Conservation (phyloP, 805 yeast genomes). For the Myxozyma sirexii region DNA sequence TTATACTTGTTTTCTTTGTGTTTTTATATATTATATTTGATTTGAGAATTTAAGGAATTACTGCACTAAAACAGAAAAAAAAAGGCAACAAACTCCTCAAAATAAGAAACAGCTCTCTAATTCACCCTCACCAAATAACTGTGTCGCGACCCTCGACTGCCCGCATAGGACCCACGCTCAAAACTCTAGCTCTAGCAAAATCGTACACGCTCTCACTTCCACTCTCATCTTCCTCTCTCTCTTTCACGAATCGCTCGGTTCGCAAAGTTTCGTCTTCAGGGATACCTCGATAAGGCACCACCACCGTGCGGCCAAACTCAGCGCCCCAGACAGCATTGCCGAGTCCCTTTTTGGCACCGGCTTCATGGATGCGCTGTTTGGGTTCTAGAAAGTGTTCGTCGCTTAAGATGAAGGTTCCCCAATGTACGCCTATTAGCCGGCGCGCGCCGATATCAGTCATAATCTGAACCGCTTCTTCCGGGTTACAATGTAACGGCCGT, state of each 20-base stretch:
- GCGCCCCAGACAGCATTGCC: constrained; percentile 59
- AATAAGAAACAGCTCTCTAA: neutral
- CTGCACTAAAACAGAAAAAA: neutral
- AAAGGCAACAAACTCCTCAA: neutral
- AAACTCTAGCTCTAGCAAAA: neutral
- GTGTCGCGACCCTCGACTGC: constrained; percentile 29
- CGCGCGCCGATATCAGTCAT: constrained; percentile 63
- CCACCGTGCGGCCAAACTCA: constrained; percentile 71
- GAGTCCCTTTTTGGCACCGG: constrained; percentile 39
- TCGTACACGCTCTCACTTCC: constrained; percentile 12
- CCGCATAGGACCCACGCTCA: constrained; percentile 14
- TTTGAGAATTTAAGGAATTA: neutral
- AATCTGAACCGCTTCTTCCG: constrained; percentile 72
- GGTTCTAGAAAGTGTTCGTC: constrained; percentile 82
- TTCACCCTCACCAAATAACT: constrained; percentile 16
- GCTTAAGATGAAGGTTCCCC: constrained; percentile 93
- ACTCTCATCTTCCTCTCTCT: constrained; percentile 2
- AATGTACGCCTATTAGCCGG: constrained; percentile 83
- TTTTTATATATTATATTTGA: neutral
- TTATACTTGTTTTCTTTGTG: neutral
- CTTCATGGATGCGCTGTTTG: constrained; percentile 32
- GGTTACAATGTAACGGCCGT: constrained; percentile 82
- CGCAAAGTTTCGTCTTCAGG: neutral
- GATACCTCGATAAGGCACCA: constrained; percentile 35
- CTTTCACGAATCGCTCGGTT: neutral